Base-by-base conservation (phyloP, 495 filamentous ascomycete species). In the Penicillium macrosclerotiorum region DNA sequence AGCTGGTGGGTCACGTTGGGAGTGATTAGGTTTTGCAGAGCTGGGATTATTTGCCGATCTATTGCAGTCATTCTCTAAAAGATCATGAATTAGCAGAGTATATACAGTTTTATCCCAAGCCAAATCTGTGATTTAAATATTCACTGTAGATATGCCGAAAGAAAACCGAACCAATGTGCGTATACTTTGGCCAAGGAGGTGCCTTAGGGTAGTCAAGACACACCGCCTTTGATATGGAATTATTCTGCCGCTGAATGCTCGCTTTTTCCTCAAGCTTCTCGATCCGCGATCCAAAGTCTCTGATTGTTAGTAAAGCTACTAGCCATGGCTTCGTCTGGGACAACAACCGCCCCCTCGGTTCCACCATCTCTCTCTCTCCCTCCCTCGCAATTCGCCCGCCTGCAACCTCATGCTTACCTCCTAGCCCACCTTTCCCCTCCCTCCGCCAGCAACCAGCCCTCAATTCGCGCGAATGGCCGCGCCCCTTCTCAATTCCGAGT, bases 391-490 rank as follows among this genome's bases (percentile, higher is more conserved):
- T 95, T 95, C 64, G 90, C 90, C 46, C 90, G 90, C 48, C 82
- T 98, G 64, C 84, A 90, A 45, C 93, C 93, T 6, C 81, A 84
- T 51, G 83, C 88, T 24, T 97, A 86, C 74, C 90, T 97, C 38
- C 85, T 90, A 61, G 86, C 88, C 22, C 90, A 90, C 59, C 86
- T 98, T 47, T 73, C 83, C 27, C 76, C 82, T n/a, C 59, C 78
- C 19, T 52, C 72, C 24, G 55, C 76, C n/a, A 69, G 71, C 46
- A 69, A 72, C 25, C 67, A 79, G 4, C 67, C 80, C n/a, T 69
- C 81, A 13, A 66, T 76, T 25, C 86, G 92, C 51, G 84, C 89
- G 53, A 93, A 90, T 65, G 86, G 85, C 42, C 90, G 93, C 47
- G 59, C 70, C 3, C 80, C 89, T 11, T 63, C 76, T 6, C 74